These are phyloP conservation scores for Apiospora malaysiana DNA, from an alignment of 2,329 filamentous ascomycete genomes.

Conservation along the genomic window DNA sequence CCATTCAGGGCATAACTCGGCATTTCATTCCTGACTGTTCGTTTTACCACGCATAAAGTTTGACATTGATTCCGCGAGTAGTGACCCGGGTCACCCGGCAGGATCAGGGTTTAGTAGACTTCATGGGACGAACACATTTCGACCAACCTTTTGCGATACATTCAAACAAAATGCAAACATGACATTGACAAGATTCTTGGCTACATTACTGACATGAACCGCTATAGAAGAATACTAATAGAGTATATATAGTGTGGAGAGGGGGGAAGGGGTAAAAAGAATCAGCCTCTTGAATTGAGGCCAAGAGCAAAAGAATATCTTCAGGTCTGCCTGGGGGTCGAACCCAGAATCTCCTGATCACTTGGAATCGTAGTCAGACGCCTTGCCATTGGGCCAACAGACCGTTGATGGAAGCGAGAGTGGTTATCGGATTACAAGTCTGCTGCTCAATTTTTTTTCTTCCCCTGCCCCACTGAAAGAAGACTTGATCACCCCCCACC, in stretches of 20 bases:
- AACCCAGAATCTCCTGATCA: conserved; percentile 28
- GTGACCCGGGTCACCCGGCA: neutral
- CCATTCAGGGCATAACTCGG: neutral
- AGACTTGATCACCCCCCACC: neutral
- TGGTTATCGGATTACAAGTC: neutral
- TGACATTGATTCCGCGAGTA: neutral
- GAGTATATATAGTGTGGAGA: neutral
- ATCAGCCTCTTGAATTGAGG: too few species aligned
- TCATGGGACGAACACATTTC: neutral
- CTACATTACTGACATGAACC: neutral
- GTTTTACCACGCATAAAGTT: neutral
- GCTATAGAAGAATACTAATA: neutral
- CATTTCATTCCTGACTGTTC: neutral
- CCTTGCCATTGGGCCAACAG: conserved; percentile 48
- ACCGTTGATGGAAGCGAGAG: neutral
- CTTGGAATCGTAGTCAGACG: conserved; percentile 47
- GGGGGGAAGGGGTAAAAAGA: neutral
- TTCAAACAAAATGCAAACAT: neutral
- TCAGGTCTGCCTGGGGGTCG: conserved; percentile 25
- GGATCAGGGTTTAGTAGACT: neutral
- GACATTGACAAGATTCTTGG: neutral
- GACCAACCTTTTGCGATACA: neutral
- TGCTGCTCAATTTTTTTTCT: neutral
- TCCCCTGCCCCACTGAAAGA: neutral
- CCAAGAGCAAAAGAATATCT: neutral